Evolutionary conservation across 1,284 basidiomycete genomes (phyloP), one percentile per base, ranked within the genome.

Genomic region (Testicularia cyperi): DNA sequence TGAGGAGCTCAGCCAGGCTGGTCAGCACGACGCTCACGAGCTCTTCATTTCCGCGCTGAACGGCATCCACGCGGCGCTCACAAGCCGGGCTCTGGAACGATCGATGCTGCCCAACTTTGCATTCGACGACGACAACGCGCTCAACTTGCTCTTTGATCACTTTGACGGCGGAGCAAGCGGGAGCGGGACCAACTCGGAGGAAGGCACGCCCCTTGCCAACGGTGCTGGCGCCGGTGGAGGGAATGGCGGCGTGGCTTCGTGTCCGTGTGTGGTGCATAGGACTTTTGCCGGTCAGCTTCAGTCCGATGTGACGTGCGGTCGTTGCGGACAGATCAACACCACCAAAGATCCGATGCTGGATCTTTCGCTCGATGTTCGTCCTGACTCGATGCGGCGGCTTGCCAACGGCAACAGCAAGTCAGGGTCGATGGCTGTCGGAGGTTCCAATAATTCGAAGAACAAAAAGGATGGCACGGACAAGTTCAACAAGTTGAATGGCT

Each of bases 1-100:
- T 0, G 8, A 9, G 29, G 90, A 94, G 65, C 80, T 96, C 4
- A 85, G 90, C 7, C 90, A 90, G 2, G 88, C 96, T 65, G 85
- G 89, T 0, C 94, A 98, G 77, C 94, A 96, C 71, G 92, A 92
- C 62, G 89, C 90, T 0, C 90, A 94, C 78, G 90, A 92, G 78
- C 74, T 75, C 37, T 74, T 78, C 39, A 77, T 77, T 32, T 68
- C 64, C 10, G 64, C 71, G 3, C 56, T 75, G 40, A 72, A 74
- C 49, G 65, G 55, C 15, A 54, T 76, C 33, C 74, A 76, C 36
- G 44, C 44, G 2, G 56, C 67, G 1, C 52, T 76, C 15, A 70
- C 65, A 0, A 44, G 51, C 20, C 45, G 63, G 7, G 53, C 66
- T 12, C 43, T 65, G 14, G 47, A 63, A 38, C 55, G 65, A 5